A percentile compares a stretch with the other conserved stretches of the same genome.
These are phyloP conservation scores for Penicillium concentricum DNA, from an alignment of 2,329 filamentous ascomycete species.

Conservation along the genomic window DNA sequence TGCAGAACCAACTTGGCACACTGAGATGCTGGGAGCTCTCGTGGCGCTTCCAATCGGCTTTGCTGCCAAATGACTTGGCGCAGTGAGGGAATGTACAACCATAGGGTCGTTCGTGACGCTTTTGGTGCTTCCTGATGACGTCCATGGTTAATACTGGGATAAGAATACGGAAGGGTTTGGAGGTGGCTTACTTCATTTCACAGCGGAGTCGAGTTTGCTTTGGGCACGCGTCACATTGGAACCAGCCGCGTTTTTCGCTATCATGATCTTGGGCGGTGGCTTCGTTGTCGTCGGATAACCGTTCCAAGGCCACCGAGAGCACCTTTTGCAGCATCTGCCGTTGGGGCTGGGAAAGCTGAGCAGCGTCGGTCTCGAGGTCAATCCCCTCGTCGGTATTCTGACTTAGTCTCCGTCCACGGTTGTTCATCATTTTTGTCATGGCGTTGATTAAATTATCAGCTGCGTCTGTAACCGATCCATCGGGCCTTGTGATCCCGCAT, in stretches of 20 bases:
- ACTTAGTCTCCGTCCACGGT: slow-evolving; percentile 22
- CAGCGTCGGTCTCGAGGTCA: slow-evolving; percentile 18
- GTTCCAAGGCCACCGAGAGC: slow-evolving; percentile 29
- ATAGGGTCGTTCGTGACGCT: slow-evolving; percentile 77
- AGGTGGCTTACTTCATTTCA: slow-evolving; percentile 37
- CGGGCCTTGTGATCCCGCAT: slow-evolving; percentile 15
- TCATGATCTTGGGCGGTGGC: neutral
- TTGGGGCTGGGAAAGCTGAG: slow-evolving; percentile 28
- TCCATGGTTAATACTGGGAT: neutral
- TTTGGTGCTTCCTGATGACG: slow-evolving; percentile 72
- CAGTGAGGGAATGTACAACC: slow-evolving; percentile 74
- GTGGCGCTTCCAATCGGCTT: slow-evolving; percentile 92
- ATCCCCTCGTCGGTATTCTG: slow-evolving; percentile 24
- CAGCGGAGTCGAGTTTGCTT: slow-evolving; percentile 34
- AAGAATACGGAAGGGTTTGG: neutral
- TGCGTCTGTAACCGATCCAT: slow-evolving; percentile 28
- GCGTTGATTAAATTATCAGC: slow-evolving; percentile 34
- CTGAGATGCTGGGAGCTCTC: slow-evolving; percentile 77
- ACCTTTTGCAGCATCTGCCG: slow-evolving; percentile 36
- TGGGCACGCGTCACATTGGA: slow-evolving; percentile 32
- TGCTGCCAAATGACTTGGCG: slow-evolving; percentile 76
- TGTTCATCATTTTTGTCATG: slow-evolving; percentile 35
- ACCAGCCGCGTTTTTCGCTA: slow-evolving; percentile 26
- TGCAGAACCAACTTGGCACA: slow-evolving; percentile 70
- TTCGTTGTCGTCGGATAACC: slow-evolving; percentile 21